Evolutionary conservation across 1,284 basidiomycete genomes (phyloP), one percentile per base, ranked within the genome.

Genomic region (Lentinula novae-zelandiae): DNA sequence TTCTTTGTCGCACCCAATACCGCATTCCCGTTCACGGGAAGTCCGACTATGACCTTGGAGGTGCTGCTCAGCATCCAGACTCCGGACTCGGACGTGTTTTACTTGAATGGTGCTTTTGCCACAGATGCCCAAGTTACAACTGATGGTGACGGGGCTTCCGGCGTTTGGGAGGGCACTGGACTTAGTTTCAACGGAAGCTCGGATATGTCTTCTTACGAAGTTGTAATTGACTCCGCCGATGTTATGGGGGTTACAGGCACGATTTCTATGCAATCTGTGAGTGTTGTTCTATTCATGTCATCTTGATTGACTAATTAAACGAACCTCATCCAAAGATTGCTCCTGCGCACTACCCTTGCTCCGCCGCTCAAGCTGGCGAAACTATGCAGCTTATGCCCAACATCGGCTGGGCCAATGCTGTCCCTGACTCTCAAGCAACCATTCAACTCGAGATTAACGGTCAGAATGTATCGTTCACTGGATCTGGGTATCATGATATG

Each of bases 401-500:
- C 20, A 52, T 67, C 9, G 66, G 66, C 2, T 67, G 66, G 66
- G 59, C 64, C 8, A 67, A 66, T 20, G 64, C 62, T 13, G 17
- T 67, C n/a, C 62, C 66, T 0, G 66, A 67, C 49, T 62, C 65
- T 5, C 31, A 27, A 15, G 49, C 66, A 2, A 40, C 36, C n/a
- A 62, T 66, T n/a, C 34, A 66, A 22, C 52, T 67, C 13, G 33
- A 22, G 2, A 57, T 66, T 12, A 40, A 48, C 39, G 65, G 63
- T 2, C 38, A 44, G 5, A 40, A 13, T 33, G 39, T 40, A 8
- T 2, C 9, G 36, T 66, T 52, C 44, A 58, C 20, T 51, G 66
- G 66, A 1, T 36, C 56, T 2, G 66, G 66, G 22, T 67, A 67
- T 49, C 66, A 67, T 40, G 65, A 67, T 53, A 66, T 63, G 58